Percentiles rank a stretch among this genome's conserved stretches.
phyloP scores from a whole-genome alignment of 768 basidiomycete genomes.

The Punctularia strigosozonata region DNA sequence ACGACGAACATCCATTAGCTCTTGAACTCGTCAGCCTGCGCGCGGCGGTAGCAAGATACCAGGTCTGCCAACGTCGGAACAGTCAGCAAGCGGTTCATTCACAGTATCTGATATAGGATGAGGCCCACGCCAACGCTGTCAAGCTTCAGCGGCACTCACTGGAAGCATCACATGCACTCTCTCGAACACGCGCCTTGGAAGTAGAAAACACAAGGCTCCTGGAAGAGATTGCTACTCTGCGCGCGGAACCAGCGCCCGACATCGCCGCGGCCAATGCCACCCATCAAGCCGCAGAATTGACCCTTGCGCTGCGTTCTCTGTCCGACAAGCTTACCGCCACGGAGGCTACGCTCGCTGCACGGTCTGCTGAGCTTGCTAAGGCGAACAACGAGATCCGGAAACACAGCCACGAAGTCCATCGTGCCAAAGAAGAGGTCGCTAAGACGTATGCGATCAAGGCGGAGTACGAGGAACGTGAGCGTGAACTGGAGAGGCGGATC shows the following conservation, averaged over 20 bases:
- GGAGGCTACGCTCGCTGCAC: slow-evolving; percentile 39
- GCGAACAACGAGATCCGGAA: slow-evolving; percentile 30
- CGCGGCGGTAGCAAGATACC: slow-evolving; percentile 21
- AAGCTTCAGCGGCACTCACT: slow-evolving; percentile 56
- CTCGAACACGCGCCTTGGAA: slow-evolving; percentile 37
- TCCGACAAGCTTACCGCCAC: slow-evolving; percentile 57
- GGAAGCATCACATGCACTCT: slow-evolving; percentile 35
- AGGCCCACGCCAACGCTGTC: slow-evolving; percentile 51
- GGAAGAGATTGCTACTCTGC: slow-evolving; percentile 45
- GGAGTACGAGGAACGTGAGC: slow-evolving; percentile 34
- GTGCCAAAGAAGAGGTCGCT: slow-evolving; percentile 44
- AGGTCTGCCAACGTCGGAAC: slow-evolving; percentile 13
- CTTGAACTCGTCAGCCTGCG: slow-evolving; percentile 25
- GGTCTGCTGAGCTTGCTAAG: slow-evolving; percentile 34
- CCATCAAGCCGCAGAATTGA: slow-evolving; percentile 38
- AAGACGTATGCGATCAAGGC: slow-evolving; percentile 44
- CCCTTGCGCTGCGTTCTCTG: slow-evolving; percentile 54
- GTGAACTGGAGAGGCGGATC: slow-evolving; percentile 33
- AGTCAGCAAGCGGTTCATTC: not conserved
- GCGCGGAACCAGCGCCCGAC: slow-evolving; percentile 38
- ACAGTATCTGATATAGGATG: slow-evolving; percentile 36
- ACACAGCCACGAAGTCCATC: slow-evolving; percentile 31
- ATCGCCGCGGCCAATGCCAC: slow-evolving; percentile 25
- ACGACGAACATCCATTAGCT: slow-evolving; percentile 25
- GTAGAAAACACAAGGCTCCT: slow-evolving; percentile 44